Conservation (phyloP, 306 rosid genomes). For the Phaseolus lunatus region DNA sequence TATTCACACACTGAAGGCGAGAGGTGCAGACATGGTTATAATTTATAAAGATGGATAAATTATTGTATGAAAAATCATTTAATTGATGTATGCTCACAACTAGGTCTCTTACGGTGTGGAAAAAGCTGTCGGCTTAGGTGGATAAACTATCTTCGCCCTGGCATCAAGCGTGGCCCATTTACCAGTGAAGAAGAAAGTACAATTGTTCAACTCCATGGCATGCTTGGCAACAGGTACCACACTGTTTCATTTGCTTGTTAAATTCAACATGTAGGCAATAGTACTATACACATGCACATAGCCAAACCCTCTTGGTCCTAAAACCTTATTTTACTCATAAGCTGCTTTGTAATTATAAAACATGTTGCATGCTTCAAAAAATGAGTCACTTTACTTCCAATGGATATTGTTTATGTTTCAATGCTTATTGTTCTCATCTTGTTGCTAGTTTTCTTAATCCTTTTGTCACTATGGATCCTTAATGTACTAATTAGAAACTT, state of each 20-base stretch:
- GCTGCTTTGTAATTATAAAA: neutral
- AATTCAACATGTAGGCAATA: neutral
- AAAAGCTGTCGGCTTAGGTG: conserved; percentile 69
- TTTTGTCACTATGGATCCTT: neutral
- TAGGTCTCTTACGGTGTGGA: conserved; percentile 66
- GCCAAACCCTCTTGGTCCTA: neutral
- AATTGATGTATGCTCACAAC: neutral
- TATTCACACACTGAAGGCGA: neutral
- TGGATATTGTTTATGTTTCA: conserved; percentile 1
- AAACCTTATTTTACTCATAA: neutral
- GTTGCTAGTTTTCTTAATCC: neutral
- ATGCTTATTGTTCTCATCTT: conserved; percentile 3
- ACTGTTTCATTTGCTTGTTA: conserved; percentile 28
- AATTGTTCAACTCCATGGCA: conserved; percentile 60
- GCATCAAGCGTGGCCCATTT: conserved; percentile 67
- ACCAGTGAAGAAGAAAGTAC: conserved; percentile 55
- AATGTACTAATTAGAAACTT: neutral
- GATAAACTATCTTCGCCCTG: conserved; percentile 73
- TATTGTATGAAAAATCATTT: neutral
- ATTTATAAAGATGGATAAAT: neutral
- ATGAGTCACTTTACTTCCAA: neutral
- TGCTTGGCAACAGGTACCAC: conserved; percentile 65
- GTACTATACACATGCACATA: neutral
- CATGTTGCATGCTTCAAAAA: conserved; percentile 14
- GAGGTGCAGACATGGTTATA: neutral